Base-by-base conservation (phyloP, 352 stramenopile species). In the Phytophthora foliorum region DNA sequence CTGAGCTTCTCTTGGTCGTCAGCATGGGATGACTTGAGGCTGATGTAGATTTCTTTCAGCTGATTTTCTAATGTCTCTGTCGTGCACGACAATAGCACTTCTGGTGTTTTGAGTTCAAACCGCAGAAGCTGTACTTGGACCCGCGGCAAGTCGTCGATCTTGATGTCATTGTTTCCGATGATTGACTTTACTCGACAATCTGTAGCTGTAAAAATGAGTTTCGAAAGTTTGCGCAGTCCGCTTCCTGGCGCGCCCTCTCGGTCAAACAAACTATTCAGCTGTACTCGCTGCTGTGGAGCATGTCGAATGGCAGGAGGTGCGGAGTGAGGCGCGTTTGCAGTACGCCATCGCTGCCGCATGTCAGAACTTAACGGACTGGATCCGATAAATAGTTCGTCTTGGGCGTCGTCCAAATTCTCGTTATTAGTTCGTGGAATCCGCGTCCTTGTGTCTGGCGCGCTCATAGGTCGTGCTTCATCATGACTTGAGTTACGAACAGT, bases 1-100 rank as follows among this genome's bases (percentile, higher is more conserved):
- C 81, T 88, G 17, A 74, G 71, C 38, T 81, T 87, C 36, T 89
- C 75, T 14, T 50, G 56, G n/a, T 72, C 64, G 0, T 67, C 48
- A 27, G 58, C 52, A 34, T 66, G 54, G 2, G 52, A 60, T 45
- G 57, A 63, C 57, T 91, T 93, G 6, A 96, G 67, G 45, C 72
- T 81, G 46, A 90, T 56, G 57, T 94, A 95, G 17, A 94, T 82
- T 22, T 90, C 82, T 46, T 92, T 93, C 34, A 94, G 60, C 9
- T 96, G 83, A 16, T 67, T 77, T 62, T 96, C 84, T 29, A 96
- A 56, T 17, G 70, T 62, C 41, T 91, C 81, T 3, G 78, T 82
- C 8, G 67, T 45, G 14, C 70, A 85, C 10, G 74, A 70, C 10
- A 92, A 55, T 3, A 94, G 34, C 13, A 72, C 32, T 50, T 87